phyloP scores from a whole-genome alignment of 2,329 filamentous ascomycete species.

The Neonectria hederae region DNA sequence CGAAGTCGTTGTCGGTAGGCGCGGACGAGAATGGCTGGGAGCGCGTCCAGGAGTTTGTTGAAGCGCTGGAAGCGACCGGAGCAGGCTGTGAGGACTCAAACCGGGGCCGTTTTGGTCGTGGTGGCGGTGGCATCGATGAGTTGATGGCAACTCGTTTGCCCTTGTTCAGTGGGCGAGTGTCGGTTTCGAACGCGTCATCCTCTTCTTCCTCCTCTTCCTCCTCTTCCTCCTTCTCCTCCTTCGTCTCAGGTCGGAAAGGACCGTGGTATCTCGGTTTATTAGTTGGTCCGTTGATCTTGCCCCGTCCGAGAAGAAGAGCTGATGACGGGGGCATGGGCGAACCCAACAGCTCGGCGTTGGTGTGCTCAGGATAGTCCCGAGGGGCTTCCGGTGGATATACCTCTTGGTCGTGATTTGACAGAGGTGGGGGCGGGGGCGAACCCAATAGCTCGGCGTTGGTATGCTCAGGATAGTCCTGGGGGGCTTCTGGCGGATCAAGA shows the following conservation, averaged over 20 bases:
- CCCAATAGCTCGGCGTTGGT: slow-evolving; percentile 33
- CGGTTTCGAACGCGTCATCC: slow-evolving; percentile 43
- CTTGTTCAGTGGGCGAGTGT: slow-evolving; percentile 41
- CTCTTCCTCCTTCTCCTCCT: slow-evolving; percentile 35
- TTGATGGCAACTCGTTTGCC: slow-evolving; percentile 30
- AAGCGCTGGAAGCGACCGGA: slow-evolving; percentile 6
- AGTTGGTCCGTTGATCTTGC: not conserved
- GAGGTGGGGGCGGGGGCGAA: slow-evolving; percentile 26
- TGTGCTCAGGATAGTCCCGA: slow-evolving; percentile 34
- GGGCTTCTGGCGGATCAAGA: slow-evolving; percentile 23
- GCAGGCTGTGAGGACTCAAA: slow-evolving; percentile 5
- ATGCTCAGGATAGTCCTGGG: slow-evolving; percentile 36
- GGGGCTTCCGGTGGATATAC: slow-evolving; percentile 27
- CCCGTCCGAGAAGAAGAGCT: slow-evolving; percentile 3
- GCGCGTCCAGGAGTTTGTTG: slow-evolving; percentile 9
- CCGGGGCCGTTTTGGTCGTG: slow-evolving; percentile 26
- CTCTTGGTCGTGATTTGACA: slow-evolving; percentile 35
- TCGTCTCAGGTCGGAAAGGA: slow-evolving; percentile 15
- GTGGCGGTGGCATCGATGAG: slow-evolving; percentile 23
- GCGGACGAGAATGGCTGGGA: slow-evolving; percentile 15
- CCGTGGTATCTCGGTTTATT: slow-evolving; percentile 8
- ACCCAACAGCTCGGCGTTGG: slow-evolving; percentile 32
- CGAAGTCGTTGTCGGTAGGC: slow-evolving; percentile 26
- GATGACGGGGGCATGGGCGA: slow-evolving; percentile 26
- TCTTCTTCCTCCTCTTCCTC: slow-evolving; percentile 31